Evolutionary conservation across 495 filamentous ascomycete genomes (phyloP).

Genomic region (Cercophora newfieldiana): DNA sequence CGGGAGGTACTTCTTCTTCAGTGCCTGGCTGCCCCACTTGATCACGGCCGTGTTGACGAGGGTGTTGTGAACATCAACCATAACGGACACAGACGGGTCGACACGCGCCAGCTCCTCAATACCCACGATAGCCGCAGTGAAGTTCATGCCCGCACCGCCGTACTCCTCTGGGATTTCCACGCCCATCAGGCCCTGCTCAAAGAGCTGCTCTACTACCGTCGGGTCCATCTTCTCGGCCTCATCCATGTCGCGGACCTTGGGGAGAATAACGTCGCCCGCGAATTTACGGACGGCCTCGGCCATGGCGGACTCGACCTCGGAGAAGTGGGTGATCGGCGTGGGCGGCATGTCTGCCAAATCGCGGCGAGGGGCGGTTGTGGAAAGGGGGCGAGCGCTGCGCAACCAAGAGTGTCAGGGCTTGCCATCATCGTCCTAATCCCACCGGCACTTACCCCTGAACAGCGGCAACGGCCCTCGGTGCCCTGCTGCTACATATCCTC

Average conservation of each 20-base stretch:
- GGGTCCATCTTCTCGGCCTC: slow-evolving; percentile 95
- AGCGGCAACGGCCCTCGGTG: slow-evolving; percentile 14
- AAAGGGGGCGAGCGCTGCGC: slow-evolving; percentile 63
- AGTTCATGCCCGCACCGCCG: slow-evolving; percentile 97
- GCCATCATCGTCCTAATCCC: background rate
- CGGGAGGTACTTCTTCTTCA: slow-evolving; percentile 84
- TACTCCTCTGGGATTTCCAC: slow-evolving; percentile 97
- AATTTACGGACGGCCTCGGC: slow-evolving; percentile 88
- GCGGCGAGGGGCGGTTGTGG: slow-evolving; percentile 63
- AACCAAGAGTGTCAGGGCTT: background rate
- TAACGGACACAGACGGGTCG: slow-evolving; percentile 90
- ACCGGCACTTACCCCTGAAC: slow-evolving; percentile 31
- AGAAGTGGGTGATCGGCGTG: slow-evolving; percentile 90
- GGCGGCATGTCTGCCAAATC: slow-evolving; percentile 70
- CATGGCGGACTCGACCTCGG: slow-evolving; percentile 88
- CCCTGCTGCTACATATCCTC: slow-evolving; percentile 25
- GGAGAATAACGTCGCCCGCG: slow-evolving; percentile 80
- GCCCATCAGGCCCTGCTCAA: slow-evolving; percentile 97
- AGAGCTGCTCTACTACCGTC: slow-evolving; percentile 81
- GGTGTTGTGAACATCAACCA: slow-evolving; percentile 97
- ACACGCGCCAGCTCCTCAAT: slow-evolving; percentile 96
- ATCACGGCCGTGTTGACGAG: slow-evolving; percentile 91
- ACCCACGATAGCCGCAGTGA: slow-evolving; percentile 90
- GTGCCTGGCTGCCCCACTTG: slow-evolving; percentile 73
- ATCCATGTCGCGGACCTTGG: slow-evolving; percentile 96